Conservation (phyloP, 768 basidiomycete genomes). For the Crassisporium funariophilum region DNA sequence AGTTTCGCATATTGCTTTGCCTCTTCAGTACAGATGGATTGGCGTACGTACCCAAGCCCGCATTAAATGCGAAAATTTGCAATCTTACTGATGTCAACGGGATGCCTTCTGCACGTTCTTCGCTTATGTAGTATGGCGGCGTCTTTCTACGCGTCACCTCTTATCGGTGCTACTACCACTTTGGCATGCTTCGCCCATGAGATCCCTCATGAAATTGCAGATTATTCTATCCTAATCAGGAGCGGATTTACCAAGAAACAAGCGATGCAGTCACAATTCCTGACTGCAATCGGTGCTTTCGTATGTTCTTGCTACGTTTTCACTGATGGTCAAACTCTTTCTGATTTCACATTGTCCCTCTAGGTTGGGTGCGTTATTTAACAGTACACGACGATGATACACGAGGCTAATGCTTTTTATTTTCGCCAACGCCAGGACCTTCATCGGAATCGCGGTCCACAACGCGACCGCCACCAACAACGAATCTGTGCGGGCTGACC, state of each 20-base stretch:
- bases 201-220: conserved; percentile 96
- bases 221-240: conserved; percentile 89
- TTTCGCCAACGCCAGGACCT: conserved; percentile 56
- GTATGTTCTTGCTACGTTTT: conserved; percentile 58
- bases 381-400: conserved; percentile 5
- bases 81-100: conserved; percentile 2
- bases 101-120: conserved; percentile 18
- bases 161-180: conserved; percentile 94
- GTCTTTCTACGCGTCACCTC: conserved; percentile 94
- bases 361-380: conserved; percentile 45
- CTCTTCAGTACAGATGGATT: conserved; percentile 82
- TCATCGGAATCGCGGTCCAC: conserved; percentile 86
- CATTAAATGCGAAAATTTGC: conserved; percentile 11
- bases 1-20: conserved; percentile 4
- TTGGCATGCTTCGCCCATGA: conserved; percentile 94
- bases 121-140: conserved; percentile 75
- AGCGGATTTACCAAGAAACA: conserved; percentile 90
- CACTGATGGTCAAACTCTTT: conserved; percentile 22
- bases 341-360: conserved; percentile 11
- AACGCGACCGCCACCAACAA: conserved; percentile 61
- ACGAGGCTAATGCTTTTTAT: too few species aligned
- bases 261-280: conserved; percentile 92
- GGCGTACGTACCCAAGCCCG: conserved; percentile 56
- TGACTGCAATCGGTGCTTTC: conserved; percentile 91
- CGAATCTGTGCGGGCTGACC: conserved; percentile 49